These are phyloP conservation scores for Starmerella ratchasimensis DNA, from an alignment of 805 yeast species.

Conservation along the genomic window DNA sequence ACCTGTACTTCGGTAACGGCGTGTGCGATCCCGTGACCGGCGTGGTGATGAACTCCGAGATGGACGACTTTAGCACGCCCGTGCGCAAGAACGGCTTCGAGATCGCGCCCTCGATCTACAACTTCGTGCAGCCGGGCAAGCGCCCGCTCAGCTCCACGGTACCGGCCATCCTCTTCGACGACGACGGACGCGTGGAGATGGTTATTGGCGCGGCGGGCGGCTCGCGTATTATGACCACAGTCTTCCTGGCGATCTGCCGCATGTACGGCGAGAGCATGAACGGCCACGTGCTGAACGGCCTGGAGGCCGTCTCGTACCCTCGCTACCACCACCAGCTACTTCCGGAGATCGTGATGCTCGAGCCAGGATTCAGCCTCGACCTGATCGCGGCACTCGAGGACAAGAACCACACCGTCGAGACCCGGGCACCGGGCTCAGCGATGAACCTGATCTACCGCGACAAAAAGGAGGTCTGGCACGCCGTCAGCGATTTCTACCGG, in stretches of 20 bases:
- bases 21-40: slow-evolving; percentile 77
- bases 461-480: slow-evolving; percentile 37
- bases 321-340: slow-evolving; percentile 80
- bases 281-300: slow-evolving; percentile 41
- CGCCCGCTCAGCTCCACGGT: slow-evolving; percentile 77
- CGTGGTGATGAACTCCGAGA: slow-evolving; percentile 68
- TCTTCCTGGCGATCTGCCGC: slow-evolving; percentile 67
- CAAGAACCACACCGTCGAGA: slow-evolving; percentile 39
- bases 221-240: slow-evolving; percentile 66
- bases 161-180: slow-evolving; percentile 47
- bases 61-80: slow-evolving; percentile 87
- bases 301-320: slow-evolving; percentile 65
- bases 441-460: slow-evolving; percentile 40
- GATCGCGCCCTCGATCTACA: slow-evolving; percentile 65
- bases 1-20: slow-evolving; percentile 66
- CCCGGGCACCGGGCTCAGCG: slow-evolving; percentile 37
- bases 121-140: slow-evolving; percentile 58
- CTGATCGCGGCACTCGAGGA: slow-evolving; percentile 27
- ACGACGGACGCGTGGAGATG: slow-evolving; percentile 34
- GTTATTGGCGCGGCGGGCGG: slow-evolving; percentile 94
- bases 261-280: slow-evolving; percentile 31
- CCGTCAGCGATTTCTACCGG: slow-evolving; percentile 85
- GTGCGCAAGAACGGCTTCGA: slow-evolving; percentile 60
- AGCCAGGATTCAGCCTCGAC: slow-evolving; percentile 32
- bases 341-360: slow-evolving; percentile 56